Evolutionary conservation across 257 asterid genomes (phyloP).

Genomic region (Coffea canephora): DNA sequence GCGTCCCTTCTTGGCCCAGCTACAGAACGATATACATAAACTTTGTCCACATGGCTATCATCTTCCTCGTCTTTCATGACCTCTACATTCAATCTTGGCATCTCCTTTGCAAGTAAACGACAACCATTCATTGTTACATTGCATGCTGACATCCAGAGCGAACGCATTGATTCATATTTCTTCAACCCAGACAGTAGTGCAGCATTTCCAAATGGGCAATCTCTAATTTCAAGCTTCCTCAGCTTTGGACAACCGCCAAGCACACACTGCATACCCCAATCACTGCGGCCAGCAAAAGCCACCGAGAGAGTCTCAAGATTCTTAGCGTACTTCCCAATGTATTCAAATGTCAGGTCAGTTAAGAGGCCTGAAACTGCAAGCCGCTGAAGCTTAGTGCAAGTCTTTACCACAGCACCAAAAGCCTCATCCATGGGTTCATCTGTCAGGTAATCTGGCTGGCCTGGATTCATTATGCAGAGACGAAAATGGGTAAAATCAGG

Average conservation of each 20-base stretch:
- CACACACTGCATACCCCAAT: conserved; percentile 79
- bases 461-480: conserved; percentile 81
- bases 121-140: conserved; percentile 64
- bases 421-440: conserved; percentile 88
- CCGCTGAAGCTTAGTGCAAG: conserved; percentile 70
- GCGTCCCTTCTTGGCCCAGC: conserved; percentile 86
- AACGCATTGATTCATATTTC: conserved; percentile 73
- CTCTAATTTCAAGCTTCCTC: conserved; percentile 88
- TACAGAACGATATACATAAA: conserved; percentile 71
- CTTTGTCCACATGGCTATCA: conserved; percentile 43
- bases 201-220: conserved; percentile 72
- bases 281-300: conserved; percentile 87
- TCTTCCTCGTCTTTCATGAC: conserved; percentile 64
- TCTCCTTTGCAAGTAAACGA: conserved; percentile 55
- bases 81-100: conserved; percentile 75
- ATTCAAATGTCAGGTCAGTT: conserved; percentile 74
- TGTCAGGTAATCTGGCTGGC: conserved; percentile 68
- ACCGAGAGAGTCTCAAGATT: conserved; percentile 82
- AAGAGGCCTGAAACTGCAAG: conserved; percentile 75
- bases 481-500: conserved; percentile 90
- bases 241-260: conserved; percentile 75
- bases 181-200: conserved; percentile 61
- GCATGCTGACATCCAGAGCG: conserved; percentile 88
- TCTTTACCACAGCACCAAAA: conserved; percentile 76
- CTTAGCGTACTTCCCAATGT: conserved; percentile 71